Conservation (phyloP, 805 yeast species). For the Candida jianshihensis region DNA sequence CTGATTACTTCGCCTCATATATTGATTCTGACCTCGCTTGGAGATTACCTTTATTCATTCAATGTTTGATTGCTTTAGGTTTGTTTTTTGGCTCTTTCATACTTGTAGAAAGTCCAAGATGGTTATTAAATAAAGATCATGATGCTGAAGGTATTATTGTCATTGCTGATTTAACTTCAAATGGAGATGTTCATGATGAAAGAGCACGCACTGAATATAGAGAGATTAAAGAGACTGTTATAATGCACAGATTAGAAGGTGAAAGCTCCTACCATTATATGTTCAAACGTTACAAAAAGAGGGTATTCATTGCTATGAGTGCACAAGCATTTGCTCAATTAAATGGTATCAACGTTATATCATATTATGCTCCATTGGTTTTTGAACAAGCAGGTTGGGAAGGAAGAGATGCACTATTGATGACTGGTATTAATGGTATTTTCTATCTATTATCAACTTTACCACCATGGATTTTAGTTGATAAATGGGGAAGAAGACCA, state of each 20-base stretch:
- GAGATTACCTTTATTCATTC: conserved; percentile 74
- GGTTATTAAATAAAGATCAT: conserved; percentile 78
- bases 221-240: conserved; percentile 73
- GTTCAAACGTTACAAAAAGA: conserved; percentile 65
- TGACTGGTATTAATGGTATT: conserved; percentile 78
- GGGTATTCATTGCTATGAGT: conserved; percentile 83
- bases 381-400: conserved; percentile 95
- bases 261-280: conserved; percentile 67
- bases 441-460: conserved; percentile 60
- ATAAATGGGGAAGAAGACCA: conserved; percentile 88
- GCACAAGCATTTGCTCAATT: conserved; percentile 90
- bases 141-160: conserved; percentile 80
- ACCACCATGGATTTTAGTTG: conserved; percentile 90
- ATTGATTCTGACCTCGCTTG: conserved; percentile 58
- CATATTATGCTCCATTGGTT: conserved; percentile 89
- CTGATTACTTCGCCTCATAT: conserved; percentile 69
- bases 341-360: conserved; percentile 87
- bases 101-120: conserved; percentile 84
- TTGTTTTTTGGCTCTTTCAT: conserved; percentile 68
- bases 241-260: conserved; percentile 75
- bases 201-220: conserved; percentile 67
- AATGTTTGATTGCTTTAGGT: conserved; percentile 64
- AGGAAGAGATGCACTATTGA: conserved; percentile 78
- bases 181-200: conserved; percentile 66
- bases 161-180: conserved; percentile 74